Percentiles rank a stretch among this genome's conserved stretches.
phyloP scores from a whole-genome alignment of 179 eudicot species.

The Vitellaria paradoxa region DNA sequence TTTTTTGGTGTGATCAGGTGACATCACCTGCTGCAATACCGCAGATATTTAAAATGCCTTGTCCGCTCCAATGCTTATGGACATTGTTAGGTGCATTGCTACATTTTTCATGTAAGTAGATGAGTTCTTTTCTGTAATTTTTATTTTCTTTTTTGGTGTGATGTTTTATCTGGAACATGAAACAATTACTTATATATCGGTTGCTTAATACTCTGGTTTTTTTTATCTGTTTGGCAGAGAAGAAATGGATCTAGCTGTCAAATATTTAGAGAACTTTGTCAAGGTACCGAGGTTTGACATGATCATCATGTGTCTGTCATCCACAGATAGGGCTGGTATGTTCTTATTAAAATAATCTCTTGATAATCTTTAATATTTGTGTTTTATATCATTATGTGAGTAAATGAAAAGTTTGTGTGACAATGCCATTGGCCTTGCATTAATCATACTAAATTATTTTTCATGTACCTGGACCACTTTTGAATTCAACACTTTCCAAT shows the following conservation, averaged over 20 bases:
- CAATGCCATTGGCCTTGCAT: background rate
- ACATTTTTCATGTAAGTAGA: conserved; percentile 60
- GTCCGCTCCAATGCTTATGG: conserved; percentile 73
- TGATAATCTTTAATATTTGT: background rate
- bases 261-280: conserved; percentile 62
- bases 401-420: background rate
- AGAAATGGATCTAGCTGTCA: conserved; percentile 63
- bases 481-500: background rate
- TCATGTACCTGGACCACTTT: background rate
- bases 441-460: background rate
- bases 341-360: conserved; percentile 9
- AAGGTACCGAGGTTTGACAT: conserved; percentile 77
- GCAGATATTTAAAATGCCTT: conserved; percentile 79
- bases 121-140: background rate
- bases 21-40: conserved; percentile 77
- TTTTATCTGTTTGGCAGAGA: conserved; percentile 46
- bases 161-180: background rate
- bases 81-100: conserved; percentile 68
- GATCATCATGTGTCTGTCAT: conserved; percentile 85
- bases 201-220: conserved; percentile 6
- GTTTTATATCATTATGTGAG: background rate
- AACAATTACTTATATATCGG: background rate
- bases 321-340: conserved; percentile 77
- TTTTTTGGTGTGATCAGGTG: conserved; percentile 50
- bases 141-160: background rate